A percentile compares a stretch with the other conserved stretches of the same genome.
Evolutionary conservation across 441 rosid genomes (phyloP).

Genomic region (Erodium trifolium): DNA sequence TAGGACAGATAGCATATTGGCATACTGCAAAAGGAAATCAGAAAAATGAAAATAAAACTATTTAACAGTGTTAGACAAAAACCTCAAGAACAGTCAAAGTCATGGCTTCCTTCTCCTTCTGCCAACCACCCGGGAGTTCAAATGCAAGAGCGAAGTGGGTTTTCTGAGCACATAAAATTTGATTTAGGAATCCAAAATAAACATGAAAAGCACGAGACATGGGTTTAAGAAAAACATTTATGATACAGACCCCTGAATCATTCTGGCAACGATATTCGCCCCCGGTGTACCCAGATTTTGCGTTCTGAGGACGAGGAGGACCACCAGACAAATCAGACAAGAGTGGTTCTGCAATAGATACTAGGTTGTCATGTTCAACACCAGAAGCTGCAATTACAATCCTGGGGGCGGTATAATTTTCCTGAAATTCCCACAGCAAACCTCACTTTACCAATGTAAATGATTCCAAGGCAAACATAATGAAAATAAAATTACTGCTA

Average conservation of each 20-base stretch:
- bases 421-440: background rate
- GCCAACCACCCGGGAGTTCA: constrained; percentile 1
- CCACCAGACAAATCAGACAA: background rate
- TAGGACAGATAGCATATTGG: background rate
- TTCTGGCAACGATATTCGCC: background rate
- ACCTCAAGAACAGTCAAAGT: background rate
- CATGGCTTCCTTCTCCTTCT: background rate
- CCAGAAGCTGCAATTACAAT: constrained; percentile 1
- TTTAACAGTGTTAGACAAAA: background rate
- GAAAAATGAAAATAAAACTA: too few species aligned
- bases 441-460: background rate
- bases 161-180: background rate
- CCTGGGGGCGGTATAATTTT: background rate
- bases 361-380: constrained; percentile 1
- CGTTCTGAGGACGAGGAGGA: background rate
- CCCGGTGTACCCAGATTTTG: background rate
- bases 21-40: background rate
- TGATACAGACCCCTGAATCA: background rate
- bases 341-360: background rate
- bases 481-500: background rate
- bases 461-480: background rate
- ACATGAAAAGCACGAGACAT: background rate
- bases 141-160: constrained; percentile 1
- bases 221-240: background rate
- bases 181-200: background rate